Percentiles rank a stretch among this genome's conserved stretches.
Evolutionary conservation across 345 rosid genomes (phyloP).

Genomic region (Eucalyptus erythrocorys): DNA sequence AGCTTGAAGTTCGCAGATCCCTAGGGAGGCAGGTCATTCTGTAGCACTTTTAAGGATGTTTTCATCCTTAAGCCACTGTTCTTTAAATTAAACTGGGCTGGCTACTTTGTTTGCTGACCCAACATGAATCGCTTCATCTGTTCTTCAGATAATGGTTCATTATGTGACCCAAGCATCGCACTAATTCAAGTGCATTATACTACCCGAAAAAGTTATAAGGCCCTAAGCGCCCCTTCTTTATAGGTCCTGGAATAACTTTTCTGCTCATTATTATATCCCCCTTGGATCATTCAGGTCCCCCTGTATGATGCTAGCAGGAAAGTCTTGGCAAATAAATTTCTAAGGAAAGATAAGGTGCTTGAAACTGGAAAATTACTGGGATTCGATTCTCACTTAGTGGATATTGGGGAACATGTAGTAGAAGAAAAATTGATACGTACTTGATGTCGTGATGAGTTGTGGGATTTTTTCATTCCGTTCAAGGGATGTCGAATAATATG

Average conservation of each 20-base stretch:
- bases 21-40: constrained; percentile 25
- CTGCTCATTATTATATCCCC: neutral
- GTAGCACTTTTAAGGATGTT: neutral
- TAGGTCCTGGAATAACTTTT: neutral
- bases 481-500: no score
- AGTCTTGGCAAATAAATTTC: constrained; percentile 23
- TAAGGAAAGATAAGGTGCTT: constrained; percentile 38
- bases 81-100: neutral
- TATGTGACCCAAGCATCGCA: neutral
- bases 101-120: neutral
- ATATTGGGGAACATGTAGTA: constrained; percentile 32
- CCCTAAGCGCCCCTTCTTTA: neutral
- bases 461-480: no score
- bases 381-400: constrained; percentile 33
- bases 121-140: neutral
- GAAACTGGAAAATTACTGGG: constrained; percentile 26
- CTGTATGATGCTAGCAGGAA: constrained; percentile 37
- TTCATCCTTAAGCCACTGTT: neutral
- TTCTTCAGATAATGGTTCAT: neutral
- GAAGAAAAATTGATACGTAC: no score
- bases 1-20: constrained; percentile 10
- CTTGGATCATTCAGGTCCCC: constrained; percentile 22
- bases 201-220: neutral
- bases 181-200: neutral
- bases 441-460: no score